Base-by-base conservation (phyloP, 257 asterid species). In the Avicennia marina region DNA sequence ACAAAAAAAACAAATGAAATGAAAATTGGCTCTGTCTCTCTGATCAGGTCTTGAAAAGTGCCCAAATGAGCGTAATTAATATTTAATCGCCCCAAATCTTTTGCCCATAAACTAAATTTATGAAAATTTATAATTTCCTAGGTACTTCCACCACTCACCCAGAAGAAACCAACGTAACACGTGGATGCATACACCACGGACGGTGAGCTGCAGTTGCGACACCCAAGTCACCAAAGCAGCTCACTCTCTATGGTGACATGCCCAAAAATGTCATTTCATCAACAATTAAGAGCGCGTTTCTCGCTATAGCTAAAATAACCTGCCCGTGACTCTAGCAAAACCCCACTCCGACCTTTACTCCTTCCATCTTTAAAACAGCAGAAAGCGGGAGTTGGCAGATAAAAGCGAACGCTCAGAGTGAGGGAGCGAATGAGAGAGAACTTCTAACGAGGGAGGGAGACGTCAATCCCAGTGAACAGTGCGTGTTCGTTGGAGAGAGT, bases 401-500 rank as follows among this genome's bases (percentile, higher is more conserved):
- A 13, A 43, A 43, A 16, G 49, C 20, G 2, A 16, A 43, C 7
- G 2, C 2, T 3, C 49, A 43, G 49, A 43, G 49, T 13, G 49
- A 43, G 49, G 13, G 49, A 43, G 49, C 9, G 49, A 13, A 8
- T 6, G 20, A 16, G 49, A 16, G 20, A 12, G 49, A n/a, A 8
- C 34, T 29, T 4, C 34, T 42, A 31, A 66, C 38, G 18, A 66
- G 45, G 20, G 64, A 72, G 66, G 49, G 73, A 56, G 70, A 62
- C 70, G 69, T 66, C 22, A 34, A 44, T 41, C 45, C 52, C 71
- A 62, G 61, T 66, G 72, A 47, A 29, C 8, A 51, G 51, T 39
- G 56, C 16, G 48, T 39, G 25, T 36, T 36, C 41, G 13, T 36
- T 5, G 12, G 25, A 46, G 11, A 46, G 25, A 17, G 11, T 2